phyloP scores from a whole-genome alignment of 129 eudicot genomes.

The Mikania micrantha region DNA sequence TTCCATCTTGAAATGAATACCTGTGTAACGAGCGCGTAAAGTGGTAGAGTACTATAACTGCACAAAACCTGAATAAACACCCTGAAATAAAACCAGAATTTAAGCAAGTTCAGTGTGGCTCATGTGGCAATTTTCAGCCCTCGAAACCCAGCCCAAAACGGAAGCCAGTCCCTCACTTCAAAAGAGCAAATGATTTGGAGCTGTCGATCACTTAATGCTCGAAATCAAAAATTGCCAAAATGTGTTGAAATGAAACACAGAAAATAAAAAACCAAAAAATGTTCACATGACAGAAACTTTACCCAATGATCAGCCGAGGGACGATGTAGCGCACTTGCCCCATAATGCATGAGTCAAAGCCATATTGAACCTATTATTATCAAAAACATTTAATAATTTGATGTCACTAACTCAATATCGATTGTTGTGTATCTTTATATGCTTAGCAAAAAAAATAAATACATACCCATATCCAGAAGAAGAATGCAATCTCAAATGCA shows the following conservation, averaged over 20 bases:
- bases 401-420: neutral
- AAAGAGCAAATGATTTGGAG: too few relatives aligned
- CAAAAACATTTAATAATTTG: neutral
- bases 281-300: neutral
- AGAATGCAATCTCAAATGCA: constrained; percentile 67
- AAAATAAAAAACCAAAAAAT: too few relatives aligned
- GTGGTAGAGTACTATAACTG: constrained; percentile 77
- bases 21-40: constrained; percentile 76
- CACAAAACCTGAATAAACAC: constrained; percentile 58
- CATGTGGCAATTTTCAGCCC: neutral
- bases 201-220: too few relatives aligned
- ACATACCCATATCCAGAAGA: constrained; percentile 76
- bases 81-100: constrained; percentile 32
- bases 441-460: neutral
- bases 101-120: neutral
- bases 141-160: too few relatives aligned
- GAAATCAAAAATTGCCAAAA: too few relatives aligned
- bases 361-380: constrained; percentile 42
- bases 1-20: constrained; percentile 27
- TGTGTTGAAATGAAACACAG: too few relatives aligned
- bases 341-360: constrained; percentile 81
- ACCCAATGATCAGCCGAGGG: constrained; percentile 76
- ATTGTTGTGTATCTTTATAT: neutral
- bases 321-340: constrained; percentile 53
- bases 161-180: neutral